Percentiles rank a stretch among this genome's conserved stretches.
These are phyloP conservation scores for Hypocrella siamensis DNA, from an alignment of 2,329 filamentous ascomycete genomes.

Conservation along the genomic window DNA sequence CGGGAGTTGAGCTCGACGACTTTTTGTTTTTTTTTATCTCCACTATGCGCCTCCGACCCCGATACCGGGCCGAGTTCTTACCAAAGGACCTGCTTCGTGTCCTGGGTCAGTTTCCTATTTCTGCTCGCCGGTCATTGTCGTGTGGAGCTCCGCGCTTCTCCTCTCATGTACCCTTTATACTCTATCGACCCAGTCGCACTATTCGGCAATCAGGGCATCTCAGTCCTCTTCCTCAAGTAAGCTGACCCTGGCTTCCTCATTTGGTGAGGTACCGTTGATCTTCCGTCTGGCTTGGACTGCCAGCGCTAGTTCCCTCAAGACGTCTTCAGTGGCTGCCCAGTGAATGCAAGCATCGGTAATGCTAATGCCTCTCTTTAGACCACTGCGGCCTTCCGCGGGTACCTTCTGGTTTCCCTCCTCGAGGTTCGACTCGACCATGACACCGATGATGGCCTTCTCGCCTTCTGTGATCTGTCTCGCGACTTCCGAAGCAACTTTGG, in stretches of 20 bases:
- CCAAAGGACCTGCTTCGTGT: too few relatives aligned
- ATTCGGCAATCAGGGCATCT: conserved; percentile 1
- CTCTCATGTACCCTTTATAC: too few relatives aligned
- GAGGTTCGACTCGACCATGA: conserved; percentile 99
- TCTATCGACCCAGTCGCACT: too few relatives aligned
- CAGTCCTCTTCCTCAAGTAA: conserved; percentile 38
- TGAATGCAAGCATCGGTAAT: conserved; percentile 94
- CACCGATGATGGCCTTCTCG: conserved; percentile 77
- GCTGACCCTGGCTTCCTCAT: conserved; percentile 22
- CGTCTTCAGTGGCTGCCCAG: conserved; percentile 72
- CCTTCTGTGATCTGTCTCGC: conserved; percentile 76
- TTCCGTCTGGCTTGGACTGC: conserved; percentile 63
- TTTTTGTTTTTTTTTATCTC: too few relatives aligned
- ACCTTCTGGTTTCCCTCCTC: conserved; percentile 84
- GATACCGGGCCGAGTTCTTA: too few relatives aligned
- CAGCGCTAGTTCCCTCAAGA: conserved; percentile 74
- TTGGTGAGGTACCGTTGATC: conserved; percentile 21
- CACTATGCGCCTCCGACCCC: too few relatives aligned
- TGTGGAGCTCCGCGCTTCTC: too few relatives aligned
- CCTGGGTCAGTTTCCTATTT: too few relatives aligned
- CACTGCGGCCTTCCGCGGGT: conserved; percentile 62
- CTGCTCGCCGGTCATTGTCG: too few relatives aligned
- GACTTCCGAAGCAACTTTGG: conserved; percentile 52
- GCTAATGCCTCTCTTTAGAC: conserved; percentile 74
- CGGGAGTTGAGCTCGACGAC: too few relatives aligned